Evolutionary conservation across 495 filamentous ascomycete species (phyloP), one percentile per base, ranked within the genome.

Genomic region (Penicillium desertorum): DNA sequence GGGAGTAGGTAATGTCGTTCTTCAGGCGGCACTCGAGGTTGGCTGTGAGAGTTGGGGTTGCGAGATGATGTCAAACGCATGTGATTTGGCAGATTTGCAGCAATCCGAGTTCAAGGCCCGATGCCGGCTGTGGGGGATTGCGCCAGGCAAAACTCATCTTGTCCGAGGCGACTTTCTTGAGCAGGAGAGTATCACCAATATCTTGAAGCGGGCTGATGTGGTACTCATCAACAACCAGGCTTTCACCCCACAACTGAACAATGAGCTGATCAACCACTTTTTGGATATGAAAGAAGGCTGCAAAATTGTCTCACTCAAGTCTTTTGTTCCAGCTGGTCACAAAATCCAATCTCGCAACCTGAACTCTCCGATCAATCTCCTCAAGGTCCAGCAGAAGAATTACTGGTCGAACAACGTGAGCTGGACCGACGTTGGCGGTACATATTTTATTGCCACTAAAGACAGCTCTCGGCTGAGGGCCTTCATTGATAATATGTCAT

Each of bases 181-280:
- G 62, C 88, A 88, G 63, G 69, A 84, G 22, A 81, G 76, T 52
- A 90, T 96, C 23, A 75, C 86, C 46, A 79, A 82, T 36, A 82
- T 88, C 25, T 75, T 98, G 27, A 86, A 88, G 67, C 82, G 86
- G 46, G 92, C 93, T 3, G 94, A 98, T 69, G 91, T 97, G 25
- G 82, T 98, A 22, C 80, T 98, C 30, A 92, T 98, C 60, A 98
- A 98, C 76, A 98, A 98, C 72, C 90, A 98, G 73, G 94, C 89
- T 20, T 98, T 98, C 70, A 89, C 85, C 12, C 85, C 91, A 5
- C 81, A 85, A 44, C 81, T 96, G 54, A 98, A 98, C 73, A 87
- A 89, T 65, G 82, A 86, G 61, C 81, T 98, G 51, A 85, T 91
- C 60, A 86, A 89, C 60, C 88, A 96, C 76, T 98, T 98, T 68